Percentiles rank a stretch among this genome's conserved stretches.
These are phyloP conservation scores for Castanea mollissima DNA, from an alignment of 306 rosid species.

Conservation along the genomic window DNA sequence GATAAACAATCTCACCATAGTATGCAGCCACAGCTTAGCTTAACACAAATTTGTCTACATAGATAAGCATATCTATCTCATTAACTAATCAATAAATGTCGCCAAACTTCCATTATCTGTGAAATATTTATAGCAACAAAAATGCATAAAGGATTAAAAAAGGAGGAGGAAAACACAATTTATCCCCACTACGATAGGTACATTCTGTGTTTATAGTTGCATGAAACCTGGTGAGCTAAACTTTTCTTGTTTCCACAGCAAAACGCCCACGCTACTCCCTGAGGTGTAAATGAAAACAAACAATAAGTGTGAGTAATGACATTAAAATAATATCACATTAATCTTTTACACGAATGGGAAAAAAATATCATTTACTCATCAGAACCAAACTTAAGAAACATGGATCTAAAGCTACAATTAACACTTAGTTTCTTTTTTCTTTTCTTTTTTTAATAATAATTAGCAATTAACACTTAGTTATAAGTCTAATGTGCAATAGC, in stretches of 20 bases:
- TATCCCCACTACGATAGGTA: not conserved
- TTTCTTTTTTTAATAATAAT: too few relatives aligned
- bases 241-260: conserved; percentile 32
- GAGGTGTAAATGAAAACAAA: not conserved
- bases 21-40: too few relatives aligned
- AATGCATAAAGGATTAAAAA: not conserved
- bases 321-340: not conserved
- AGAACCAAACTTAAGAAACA: not conserved
- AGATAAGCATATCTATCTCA: not conserved
- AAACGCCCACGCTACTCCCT: conserved; percentile 34
- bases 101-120: not conserved
- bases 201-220: conserved; percentile 6
- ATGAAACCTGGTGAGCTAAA: conserved; percentile 9
- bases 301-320: not conserved
- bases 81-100: not conserved
- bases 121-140: not conserved
- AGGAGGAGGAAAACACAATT: not conserved
- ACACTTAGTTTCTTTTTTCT: not conserved
- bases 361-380: not conserved
- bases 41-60: too few relatives aligned
- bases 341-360: not conserved
- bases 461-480: too few relatives aligned
- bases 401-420: not conserved
- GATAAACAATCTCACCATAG: too few relatives aligned
- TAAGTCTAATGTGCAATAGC: not conserved